phyloP scores from a whole-genome alignment of 78 protist species.

The Parvularia atlantis region DNA sequence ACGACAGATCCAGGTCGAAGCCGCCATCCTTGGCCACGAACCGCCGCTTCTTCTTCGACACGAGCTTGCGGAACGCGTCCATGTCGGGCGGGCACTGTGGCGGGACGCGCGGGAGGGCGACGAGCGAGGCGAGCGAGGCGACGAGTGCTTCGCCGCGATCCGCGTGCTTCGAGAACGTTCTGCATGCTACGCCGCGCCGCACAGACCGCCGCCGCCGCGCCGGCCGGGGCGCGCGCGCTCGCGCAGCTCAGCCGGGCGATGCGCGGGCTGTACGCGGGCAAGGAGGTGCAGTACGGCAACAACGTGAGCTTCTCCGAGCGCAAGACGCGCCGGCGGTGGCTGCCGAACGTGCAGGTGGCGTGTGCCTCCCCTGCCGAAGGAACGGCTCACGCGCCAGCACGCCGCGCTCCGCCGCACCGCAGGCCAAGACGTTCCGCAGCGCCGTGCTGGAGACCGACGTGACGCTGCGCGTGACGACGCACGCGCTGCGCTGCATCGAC shows the following conservation, averaged over 20 bases:
- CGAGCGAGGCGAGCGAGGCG: too few species aligned
- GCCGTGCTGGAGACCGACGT: background rate
- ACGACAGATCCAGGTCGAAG: conserved; percentile 57
- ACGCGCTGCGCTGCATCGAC: conserved; percentile 12
- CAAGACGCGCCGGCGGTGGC: background rate
- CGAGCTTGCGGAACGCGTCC: conserved; percentile 12
- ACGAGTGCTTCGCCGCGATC: too few species aligned
- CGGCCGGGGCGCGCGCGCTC: too few species aligned
- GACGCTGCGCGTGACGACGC: background rate
- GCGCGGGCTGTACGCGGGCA: too few species aligned
- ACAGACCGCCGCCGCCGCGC: too few species aligned
- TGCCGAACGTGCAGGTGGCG: background rate
- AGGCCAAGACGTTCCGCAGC: background rate
- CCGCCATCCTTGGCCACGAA: conserved; percentile 28
- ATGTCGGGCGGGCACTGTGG: background rate
- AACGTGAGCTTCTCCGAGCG: background rate
- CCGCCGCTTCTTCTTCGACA: conserved; percentile 58
- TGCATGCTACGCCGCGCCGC: too few species aligned
- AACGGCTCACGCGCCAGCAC: background rate
- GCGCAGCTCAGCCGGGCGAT: too few species aligned
- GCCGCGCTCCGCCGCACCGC: background rate
- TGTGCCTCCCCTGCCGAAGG: background rate
- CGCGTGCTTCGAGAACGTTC: too few species aligned
- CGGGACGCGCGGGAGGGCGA: too few species aligned
- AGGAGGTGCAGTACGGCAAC: background rate